Evolutionary conservation across 441 rosid species (phyloP), one percentile per base, ranked within the genome.

Genomic region (Arabidopsis hybrid): DNA sequence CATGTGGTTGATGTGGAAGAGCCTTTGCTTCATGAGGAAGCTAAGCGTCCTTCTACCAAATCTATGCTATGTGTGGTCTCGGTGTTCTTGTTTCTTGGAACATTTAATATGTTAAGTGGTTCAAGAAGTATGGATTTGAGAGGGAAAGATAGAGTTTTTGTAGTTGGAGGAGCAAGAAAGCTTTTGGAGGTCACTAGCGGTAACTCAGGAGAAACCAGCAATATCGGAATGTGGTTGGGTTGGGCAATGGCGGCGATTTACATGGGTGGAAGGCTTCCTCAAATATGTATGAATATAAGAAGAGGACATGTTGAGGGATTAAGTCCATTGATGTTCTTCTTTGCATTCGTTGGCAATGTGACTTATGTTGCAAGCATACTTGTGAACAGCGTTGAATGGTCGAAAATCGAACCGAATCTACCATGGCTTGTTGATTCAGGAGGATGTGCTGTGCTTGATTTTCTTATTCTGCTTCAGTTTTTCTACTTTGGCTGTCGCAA

Each of bases 201-300:
- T 38, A 35, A 69, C n/a, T 32, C 69, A 13, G 69, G 45, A 61
- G 84, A 72, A 70, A 75, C 36, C 39, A 68, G 65, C 46, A 73
- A 64, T 8, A 62, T 86, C 10, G 93, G 93, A 35, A 78, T 79
- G 69, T 73, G 75, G 57, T 81, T 87, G 64, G 96, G 96, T 70
- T 91, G 92, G 96, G 85, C 79, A 51, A 91, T 91, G 96, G 96
- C 94, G 14, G 85, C 77, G 17, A 83, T 88, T 78, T 91, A 86
- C 83, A 77, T 91, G 88, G 94, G 94, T 34, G 93, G 96, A 76
- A 81, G 96, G 56, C 82, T 91, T 75, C 96, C 96, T 17, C 96
- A 91, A 69, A 91, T 89, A 62, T 89, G 49, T 68, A 72, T 91
- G 71, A 89, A 89, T 83, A 80, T 85, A 46, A 80, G 64, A 75